These are phyloP conservation scores for Thelephora terrestris DNA, from an alignment of 1,284 basidiomycete species.

Conservation along the genomic window DNA sequence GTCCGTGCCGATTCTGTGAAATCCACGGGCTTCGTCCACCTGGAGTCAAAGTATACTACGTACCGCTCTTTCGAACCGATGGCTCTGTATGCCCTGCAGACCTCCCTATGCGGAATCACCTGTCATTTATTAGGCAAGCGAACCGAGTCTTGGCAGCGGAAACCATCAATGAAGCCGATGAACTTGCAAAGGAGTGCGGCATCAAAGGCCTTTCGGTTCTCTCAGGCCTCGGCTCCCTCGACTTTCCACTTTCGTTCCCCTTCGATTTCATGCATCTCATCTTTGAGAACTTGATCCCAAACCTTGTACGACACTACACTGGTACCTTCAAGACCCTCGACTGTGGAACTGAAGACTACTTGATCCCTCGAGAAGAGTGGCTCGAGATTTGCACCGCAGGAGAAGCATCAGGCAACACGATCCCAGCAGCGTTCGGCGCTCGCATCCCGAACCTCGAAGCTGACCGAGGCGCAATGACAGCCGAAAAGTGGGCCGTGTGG, in stretches of 20 bases:
- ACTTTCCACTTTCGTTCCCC: conserved; percentile 31
- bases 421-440: conserved; percentile 31
- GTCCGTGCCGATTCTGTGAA: conserved; percentile 34
- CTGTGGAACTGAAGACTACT: conserved; percentile 22
- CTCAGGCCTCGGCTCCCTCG: conserved; percentile 23
- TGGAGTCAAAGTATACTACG: conserved; percentile 18
- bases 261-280: conserved; percentile 41
- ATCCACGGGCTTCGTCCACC: conserved; percentile 28
- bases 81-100: conserved; percentile 13
- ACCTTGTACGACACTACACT: conserved; percentile 31
- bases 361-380: conserved; percentile 25
- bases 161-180: conserved; percentile 15
- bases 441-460: conserved; percentile 26
- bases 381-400: conserved; percentile 28
- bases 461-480: conserved; percentile 18
- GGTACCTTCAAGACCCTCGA: conserved; percentile 29
- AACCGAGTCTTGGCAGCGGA: conserved; percentile 20
- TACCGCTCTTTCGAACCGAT: conserved; percentile 20
- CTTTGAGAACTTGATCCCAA: conserved; percentile 30
- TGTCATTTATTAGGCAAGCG: conserved; percentile 23
- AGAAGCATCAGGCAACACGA: conserved; percentile 18
- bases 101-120: conserved; percentile 30
- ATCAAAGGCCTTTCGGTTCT: conserved; percentile 32
- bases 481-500: conserved; percentile 29
- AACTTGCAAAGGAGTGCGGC: conserved; percentile 25